phyloP scores from a whole-genome alignment of 2,329 filamentous ascomycete genomes.

The Ustulina deusta region DNA sequence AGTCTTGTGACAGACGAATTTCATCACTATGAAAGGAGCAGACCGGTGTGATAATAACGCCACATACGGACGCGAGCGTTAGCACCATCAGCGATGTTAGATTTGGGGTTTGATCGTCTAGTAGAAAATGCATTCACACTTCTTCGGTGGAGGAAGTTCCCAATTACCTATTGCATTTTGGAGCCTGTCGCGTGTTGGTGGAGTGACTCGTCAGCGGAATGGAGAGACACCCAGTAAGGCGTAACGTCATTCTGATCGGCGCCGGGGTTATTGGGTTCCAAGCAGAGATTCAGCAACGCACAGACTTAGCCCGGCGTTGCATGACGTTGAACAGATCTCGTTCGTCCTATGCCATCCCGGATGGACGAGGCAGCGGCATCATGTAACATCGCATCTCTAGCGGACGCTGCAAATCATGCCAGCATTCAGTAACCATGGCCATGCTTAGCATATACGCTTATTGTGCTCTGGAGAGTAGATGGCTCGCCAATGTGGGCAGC shows the following conservation, averaged over 20 bases:
- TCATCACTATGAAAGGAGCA: slow-evolving; percentile 7
- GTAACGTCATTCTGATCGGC: slow-evolving; percentile 49
- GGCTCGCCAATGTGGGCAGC: slow-evolving; percentile 19
- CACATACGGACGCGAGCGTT: slow-evolving; percentile 15
- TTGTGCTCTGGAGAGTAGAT: slow-evolving; percentile 4
- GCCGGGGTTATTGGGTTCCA: slow-evolving; percentile 22
- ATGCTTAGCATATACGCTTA: slow-evolving; percentile 3
- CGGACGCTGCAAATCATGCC: slow-evolving; percentile 33
- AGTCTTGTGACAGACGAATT: not conserved
- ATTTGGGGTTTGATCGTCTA: slow-evolving; percentile 36
- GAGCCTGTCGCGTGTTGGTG: slow-evolving; percentile 35
- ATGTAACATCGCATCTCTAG: slow-evolving; percentile 34
- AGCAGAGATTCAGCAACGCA: slow-evolving; percentile 28
- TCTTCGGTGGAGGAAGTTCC: slow-evolving; percentile 23
- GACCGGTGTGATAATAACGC: slow-evolving; percentile 16
- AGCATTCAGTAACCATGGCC: slow-evolving; percentile 21
- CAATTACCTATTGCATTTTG: slow-evolving; percentile 22
- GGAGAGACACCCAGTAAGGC: slow-evolving; percentile 36
- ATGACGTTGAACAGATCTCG: slow-evolving; percentile 43
- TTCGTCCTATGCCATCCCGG: slow-evolving; percentile 48
- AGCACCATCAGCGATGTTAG: slow-evolving; percentile 12
- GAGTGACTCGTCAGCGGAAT: slow-evolving; percentile 37
- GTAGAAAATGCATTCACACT: slow-evolving; percentile 22
- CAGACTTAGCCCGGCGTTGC: slow-evolving; percentile 37
- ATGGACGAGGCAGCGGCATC: slow-evolving; percentile 29